Conservation (phyloP, 805 yeast species). For the Kregervanrija pseudodelftensis region DNA sequence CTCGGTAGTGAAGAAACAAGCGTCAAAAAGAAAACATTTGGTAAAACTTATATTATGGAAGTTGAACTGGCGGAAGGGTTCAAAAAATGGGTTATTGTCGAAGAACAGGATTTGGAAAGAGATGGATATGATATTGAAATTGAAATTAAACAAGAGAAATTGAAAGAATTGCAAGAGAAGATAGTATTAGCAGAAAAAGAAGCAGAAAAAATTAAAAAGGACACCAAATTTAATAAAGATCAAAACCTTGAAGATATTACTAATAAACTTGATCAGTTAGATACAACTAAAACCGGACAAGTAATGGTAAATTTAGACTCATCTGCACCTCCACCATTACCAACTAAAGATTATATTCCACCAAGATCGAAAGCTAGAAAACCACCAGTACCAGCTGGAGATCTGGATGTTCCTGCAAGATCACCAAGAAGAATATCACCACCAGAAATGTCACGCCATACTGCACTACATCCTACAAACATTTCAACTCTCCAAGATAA, state of each 20-base stretch:
- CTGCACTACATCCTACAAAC: too few species aligned
- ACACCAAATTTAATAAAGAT: not conserved
- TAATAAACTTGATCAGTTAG: too few species aligned
- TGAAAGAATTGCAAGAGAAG: conserved; percentile 22
- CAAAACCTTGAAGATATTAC: too few species aligned
- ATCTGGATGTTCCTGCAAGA: conserved; percentile 1
- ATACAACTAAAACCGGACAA: not conserved
- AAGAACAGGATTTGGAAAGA: conserved; percentile 49
- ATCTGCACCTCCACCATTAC: conserved; percentile 13
- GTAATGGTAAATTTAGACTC: not conserved
- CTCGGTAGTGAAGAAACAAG: conserved; percentile 68
- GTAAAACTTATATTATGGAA: conserved; percentile 75
- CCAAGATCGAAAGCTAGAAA: conserved; percentile 5
- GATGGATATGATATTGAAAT: conserved; percentile 30
- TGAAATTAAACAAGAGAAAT: conserved; percentile 27
- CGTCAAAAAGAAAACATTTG: conserved; percentile 60
- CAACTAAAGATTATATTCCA: conserved; percentile 11
- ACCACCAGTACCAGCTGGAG: conserved; percentile 5
- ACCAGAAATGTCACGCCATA: too few species aligned
- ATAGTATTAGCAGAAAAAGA: conserved; percentile 23
- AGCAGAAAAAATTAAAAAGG: conserved; percentile 15
- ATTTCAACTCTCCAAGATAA: too few species aligned
- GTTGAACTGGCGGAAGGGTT: conserved; percentile 70
- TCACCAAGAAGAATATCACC: conserved; percentile 1
- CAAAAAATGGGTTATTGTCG: conserved; percentile 70